A percentile compares a stretch with the other conserved stretches of the same genome.
phyloP scores from a whole-genome alignment of 306 rosid genomes.

The Ceratonia siliqua region DNA sequence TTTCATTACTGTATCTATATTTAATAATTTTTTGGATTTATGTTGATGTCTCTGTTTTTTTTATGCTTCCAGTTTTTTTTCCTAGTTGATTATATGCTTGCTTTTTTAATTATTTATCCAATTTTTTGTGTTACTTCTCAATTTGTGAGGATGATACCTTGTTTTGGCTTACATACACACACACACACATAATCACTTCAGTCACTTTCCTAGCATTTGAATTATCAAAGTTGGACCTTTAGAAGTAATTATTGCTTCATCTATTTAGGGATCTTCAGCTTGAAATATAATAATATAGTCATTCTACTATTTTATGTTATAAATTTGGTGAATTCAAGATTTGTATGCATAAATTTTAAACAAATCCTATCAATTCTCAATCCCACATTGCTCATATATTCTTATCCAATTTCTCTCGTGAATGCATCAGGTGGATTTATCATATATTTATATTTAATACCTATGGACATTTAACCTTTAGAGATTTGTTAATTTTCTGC shows the following conservation, averaged over 20 bases:
- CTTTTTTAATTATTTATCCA: neutral
- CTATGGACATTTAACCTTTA: too few species aligned
- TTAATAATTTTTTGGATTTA: neutral
- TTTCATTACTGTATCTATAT: neutral
- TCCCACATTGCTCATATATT: too few species aligned
- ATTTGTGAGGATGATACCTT: slow-evolving; percentile 9
- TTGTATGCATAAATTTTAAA: neutral
- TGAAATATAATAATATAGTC: neutral
- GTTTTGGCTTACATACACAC: neutral
- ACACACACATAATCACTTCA: neutral
- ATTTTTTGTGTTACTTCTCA: neutral
- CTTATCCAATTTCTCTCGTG: too few species aligned
- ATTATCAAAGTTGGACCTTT: neutral
- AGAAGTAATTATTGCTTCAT: neutral
- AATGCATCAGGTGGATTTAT: too few species aligned
- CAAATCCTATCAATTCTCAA: neutral
- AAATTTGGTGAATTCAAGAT: neutral
- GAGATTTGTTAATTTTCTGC: too few species aligned
- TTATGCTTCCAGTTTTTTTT: slow-evolving; percentile 4
- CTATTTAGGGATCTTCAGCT: neutral
- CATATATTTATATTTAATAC: too few species aligned
- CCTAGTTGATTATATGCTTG: neutral
- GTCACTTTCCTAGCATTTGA: neutral
- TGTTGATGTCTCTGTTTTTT: neutral
- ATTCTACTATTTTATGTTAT: neutral